Conservation (phyloP, 2,329 filamentous ascomycete species). For the Graphiopsis chlorocephala region DNA sequence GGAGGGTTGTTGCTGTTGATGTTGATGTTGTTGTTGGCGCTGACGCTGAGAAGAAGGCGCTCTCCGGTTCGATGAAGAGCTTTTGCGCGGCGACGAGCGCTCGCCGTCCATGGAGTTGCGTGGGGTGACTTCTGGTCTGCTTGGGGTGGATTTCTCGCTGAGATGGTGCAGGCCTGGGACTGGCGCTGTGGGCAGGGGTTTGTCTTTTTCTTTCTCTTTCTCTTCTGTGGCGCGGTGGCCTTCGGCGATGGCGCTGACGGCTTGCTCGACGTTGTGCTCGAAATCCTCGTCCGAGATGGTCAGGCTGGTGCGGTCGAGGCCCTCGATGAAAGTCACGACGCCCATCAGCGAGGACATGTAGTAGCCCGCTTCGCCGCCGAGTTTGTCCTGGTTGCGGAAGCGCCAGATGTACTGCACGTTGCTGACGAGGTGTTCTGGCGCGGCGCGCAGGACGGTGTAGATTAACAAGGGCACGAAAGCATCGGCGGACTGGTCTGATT, state of each 20-base stretch:
- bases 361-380: constrained; percentile 96
- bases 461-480: constrained; percentile 94
- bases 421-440: constrained; percentile 91
- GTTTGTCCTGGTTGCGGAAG: constrained; percentile 95
- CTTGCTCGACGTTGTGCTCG: constrained; percentile 91
- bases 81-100: constrained; percentile 56
- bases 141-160: constrained; percentile 50
- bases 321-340: constrained; percentile 94
- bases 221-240: constrained; percentile 60
- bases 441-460: constrained; percentile 90
- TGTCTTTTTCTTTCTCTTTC: constrained; percentile 42
- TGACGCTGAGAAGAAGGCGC: not conserved
- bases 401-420: constrained; percentile 98
- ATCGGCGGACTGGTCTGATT: constrained; percentile 91
- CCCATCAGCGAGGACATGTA: constrained; percentile 96
- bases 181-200: constrained; percentile 29
- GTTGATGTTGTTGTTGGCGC: not conserved
- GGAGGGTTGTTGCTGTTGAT: not conserved
- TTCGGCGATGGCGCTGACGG: constrained; percentile 92
- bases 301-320: constrained; percentile 86
- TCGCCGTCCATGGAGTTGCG: constrained; percentile 60
- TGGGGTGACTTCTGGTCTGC: constrained; percentile 57
- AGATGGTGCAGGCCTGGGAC: constrained; percentile 36
- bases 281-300: constrained; percentile 96
- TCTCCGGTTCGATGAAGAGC: constrained; percentile 43